A percentile compares a stretch with the other conserved stretches of the same genome.
Conservation (phyloP, 768 basidiomycete species). For the Tubosaeta brunneosetosa region DNA sequence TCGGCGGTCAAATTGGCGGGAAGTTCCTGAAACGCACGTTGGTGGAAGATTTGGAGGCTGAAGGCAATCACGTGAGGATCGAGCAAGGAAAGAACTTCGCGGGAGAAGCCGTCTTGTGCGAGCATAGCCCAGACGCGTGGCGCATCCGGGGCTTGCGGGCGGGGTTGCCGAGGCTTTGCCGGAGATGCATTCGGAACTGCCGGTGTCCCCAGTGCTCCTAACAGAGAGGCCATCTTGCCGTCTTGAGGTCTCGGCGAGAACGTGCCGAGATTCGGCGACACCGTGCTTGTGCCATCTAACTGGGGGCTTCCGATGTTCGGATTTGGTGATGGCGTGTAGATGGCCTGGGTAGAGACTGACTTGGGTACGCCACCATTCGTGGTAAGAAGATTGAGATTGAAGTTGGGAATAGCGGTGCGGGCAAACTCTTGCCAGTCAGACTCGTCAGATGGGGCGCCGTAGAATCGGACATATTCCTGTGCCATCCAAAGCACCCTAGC, state of each 20-base stretch:
- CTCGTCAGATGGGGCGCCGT: conserved; percentile 49
- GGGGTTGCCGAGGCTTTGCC: conserved; percentile 26
- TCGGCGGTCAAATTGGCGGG: conserved; percentile 51
- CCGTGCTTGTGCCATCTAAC: conserved; percentile 1
- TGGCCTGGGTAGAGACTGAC: conserved; percentile 49
- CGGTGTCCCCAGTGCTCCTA: conserved; percentile 39
- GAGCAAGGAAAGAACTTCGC: conserved; percentile 59
- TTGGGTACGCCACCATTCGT: conserved; percentile 33
- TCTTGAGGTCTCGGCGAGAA: conserved; percentile 54
- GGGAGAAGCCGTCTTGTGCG: conserved; percentile 61
- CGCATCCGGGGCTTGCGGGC: conserved; percentile 15
- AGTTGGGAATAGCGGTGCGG: conserved; percentile 45
- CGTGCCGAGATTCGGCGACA: conserved; percentile 44
- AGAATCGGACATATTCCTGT: conserved; percentile 57
- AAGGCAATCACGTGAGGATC: conserved; percentile 58
- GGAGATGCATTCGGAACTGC: conserved; percentile 14
- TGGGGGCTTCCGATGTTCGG: conserved; percentile 28
- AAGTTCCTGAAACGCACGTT: conserved; percentile 44
- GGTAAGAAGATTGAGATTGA: conserved; percentile 22
- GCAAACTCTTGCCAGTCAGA: conserved; percentile 57
- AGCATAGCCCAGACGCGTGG: conserved; percentile 48
- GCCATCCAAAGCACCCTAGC: conserved; percentile 60
- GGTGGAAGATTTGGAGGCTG: conserved; percentile 62
- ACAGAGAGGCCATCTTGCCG: conserved; percentile 39
- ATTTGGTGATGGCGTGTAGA: conserved; percentile 49